Conservation (phyloP, 1,139 yeast genomes). For the Saccharomyces hybrid region DNA sequence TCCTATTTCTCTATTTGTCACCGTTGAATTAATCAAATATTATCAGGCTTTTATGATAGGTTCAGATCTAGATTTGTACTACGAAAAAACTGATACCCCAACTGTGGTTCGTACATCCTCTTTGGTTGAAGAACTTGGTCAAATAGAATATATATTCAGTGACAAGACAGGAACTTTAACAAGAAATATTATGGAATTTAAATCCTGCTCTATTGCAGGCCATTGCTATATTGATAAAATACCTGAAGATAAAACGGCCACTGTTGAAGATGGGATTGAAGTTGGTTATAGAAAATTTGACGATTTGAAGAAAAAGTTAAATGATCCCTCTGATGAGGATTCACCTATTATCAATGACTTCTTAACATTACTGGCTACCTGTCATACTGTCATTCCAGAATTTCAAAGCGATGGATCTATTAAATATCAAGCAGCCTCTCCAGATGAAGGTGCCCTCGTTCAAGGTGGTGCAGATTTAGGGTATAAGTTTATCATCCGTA, state of each 20-base stretch:
- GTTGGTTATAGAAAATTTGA: slow-evolving; percentile 72
- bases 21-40: slow-evolving; percentile 90
- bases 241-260: slow-evolving; percentile 83
- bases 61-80: slow-evolving; percentile 88
- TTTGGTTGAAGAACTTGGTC: slow-evolving; percentile 92
- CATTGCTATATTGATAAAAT: slow-evolving; percentile 79
- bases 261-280: slow-evolving; percentile 69
- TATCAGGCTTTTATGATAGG: slow-evolving; percentile 92
- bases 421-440: slow-evolving; percentile 97
- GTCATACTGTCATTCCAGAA: slow-evolving; percentile 98
- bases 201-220: slow-evolving; percentile 91
- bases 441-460: slow-evolving; percentile 97
- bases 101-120: slow-evolving; percentile 93
- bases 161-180: slow-evolving; percentile 97
- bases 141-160: slow-evolving; percentile 88
- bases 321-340: slow-evolving; percentile 40
- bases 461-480: slow-evolving; percentile 93
- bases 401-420: slow-evolving; percentile 51
- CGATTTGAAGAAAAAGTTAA: slow-evolving; percentile 49
- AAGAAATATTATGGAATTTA: slow-evolving; percentile 92
- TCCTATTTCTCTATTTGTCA: slow-evolving; percentile 90
- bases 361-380: slow-evolving; percentile 76
- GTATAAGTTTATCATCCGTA: slow-evolving; percentile 73
- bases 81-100: slow-evolving; percentile 83
- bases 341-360: slow-evolving; percentile 70